Evolutionary conservation across 768 basidiomycete species (phyloP), one percentile per base, ranked within the genome.

Genomic region (Kwoniella dendrophila): DNA sequence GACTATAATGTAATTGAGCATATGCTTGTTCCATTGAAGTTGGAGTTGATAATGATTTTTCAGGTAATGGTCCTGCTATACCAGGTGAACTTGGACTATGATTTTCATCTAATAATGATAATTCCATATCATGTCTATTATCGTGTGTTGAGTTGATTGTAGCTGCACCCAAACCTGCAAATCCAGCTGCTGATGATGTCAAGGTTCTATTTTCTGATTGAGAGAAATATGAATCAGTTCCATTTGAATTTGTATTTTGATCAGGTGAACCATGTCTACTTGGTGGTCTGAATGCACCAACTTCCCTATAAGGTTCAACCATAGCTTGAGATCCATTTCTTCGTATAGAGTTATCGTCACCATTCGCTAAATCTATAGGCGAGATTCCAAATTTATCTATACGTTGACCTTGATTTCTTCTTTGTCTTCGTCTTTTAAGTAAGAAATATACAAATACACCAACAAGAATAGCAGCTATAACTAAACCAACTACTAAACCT

Each of bases 401-500:
- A 8, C 18, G 26, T 45, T n/a, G 27, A 41, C 29, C 30, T 26
- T 43, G 43, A 3, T 10, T 40, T 27, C 63, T 45, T 41, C 59
- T 47, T 27, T 45, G n/a, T n/a, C n/a, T 64, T 24, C 67, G 59
- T 26, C 69, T 40, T 11, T 67, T 56, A 11, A 68, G 57, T 7
- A 70, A 53, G 41, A 65, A 72, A 30, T 53, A 67, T 5, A 71
- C 30, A 2, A 59, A n/a, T 12, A 54, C 3, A 0, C 41, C 68
- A 11, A 66, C 22, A 4, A 71, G 40, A n/a, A n/a, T n/a, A 16
- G 57, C 69, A 1, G 70, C 29, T 16, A 43, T 24, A 12, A 51
- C 69, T 3, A 72, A 20, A 10, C 73, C 73, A n/a, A 75, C 58
- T 16, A 69, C 71, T 2, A 72, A 56, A 4, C 73, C 73, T 2